phyloP scores from a whole-genome alignment of 2,329 filamentous ascomycete species.

The Lecanicillium sp. region DNA sequence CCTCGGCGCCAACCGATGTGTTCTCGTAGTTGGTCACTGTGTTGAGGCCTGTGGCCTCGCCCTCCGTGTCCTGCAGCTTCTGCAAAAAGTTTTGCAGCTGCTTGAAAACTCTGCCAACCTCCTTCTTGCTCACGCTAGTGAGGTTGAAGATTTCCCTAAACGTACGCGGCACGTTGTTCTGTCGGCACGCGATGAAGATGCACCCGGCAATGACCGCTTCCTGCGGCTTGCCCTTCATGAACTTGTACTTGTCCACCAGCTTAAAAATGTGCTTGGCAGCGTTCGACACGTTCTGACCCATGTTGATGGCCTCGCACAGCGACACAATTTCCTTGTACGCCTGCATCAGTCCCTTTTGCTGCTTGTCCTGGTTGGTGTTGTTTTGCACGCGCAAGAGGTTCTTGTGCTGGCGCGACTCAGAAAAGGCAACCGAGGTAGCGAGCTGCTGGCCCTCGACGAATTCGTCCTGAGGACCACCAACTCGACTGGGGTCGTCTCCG shows the following conservation, averaged over 20 bases:
- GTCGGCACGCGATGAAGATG: constrained; percentile 95
- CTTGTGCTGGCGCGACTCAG: constrained; percentile 63
- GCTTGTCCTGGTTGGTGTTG: constrained; percentile 78
- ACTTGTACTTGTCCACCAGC: constrained; percentile 83
- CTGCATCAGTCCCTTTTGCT: constrained; percentile 71
- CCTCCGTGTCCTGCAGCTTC: constrained; percentile 57
- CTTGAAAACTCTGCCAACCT: constrained; percentile 95
- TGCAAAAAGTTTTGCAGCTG: constrained; percentile 81
- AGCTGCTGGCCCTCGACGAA: constrained; percentile 87
- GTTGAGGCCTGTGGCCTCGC: constrained; percentile 42
- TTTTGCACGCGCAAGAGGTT: constrained; percentile 81
- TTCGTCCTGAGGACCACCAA: constrained; percentile 87
- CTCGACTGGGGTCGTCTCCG: constrained; percentile 94
- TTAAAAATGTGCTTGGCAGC: constrained; percentile 95
- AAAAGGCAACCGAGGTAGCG: constrained; percentile 80
- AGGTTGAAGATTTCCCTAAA: constrained; percentile 93
- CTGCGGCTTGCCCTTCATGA: constrained; percentile 92
- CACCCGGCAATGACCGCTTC: constrained; percentile 93
- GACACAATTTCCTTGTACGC: constrained; percentile 87
- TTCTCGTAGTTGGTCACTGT: constrained; percentile 65
- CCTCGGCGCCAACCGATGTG: constrained; percentile 73
- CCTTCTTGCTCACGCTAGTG: constrained; percentile 93
- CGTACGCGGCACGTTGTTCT: constrained; percentile 78
- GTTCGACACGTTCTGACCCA: constrained; percentile 75
- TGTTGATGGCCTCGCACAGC: constrained; percentile 78